Evolutionary conservation across 139 green algal genomes (phyloP).

Genomic region (Chlamydomonas eustigma): DNA sequence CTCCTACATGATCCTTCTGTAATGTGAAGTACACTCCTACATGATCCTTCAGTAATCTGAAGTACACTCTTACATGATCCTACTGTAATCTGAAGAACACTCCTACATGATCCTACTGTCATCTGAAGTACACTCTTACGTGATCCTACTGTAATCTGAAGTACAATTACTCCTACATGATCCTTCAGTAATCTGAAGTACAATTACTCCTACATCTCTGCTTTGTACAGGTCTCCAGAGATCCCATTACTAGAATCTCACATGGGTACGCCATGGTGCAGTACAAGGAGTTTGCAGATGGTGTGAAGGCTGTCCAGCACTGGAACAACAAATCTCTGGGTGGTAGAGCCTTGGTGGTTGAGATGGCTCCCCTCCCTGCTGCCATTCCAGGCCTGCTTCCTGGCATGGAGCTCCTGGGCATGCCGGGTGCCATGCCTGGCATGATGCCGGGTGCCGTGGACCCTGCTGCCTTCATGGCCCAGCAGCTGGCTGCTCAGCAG

Average conservation of each 20-base stretch:
- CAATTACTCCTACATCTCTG: too few species aligned
- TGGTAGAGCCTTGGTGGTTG: background rate
- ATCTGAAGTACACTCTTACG: too few species aligned
- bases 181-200: too few species aligned
- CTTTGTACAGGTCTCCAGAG: slow-evolving; percentile 13
- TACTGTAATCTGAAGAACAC: too few species aligned
- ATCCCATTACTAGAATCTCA: slow-evolving; percentile 9
- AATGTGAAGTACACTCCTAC: too few species aligned
- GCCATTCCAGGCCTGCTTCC: background rate
- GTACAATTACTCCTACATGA: too few species aligned
- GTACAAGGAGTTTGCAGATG: slow-evolving; percentile 15
- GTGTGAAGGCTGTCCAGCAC: slow-evolving; percentile 20
- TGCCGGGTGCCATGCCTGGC: background rate
- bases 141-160: too few species aligned
- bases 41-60: too few species aligned
- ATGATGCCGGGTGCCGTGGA: background rate
- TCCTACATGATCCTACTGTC: too few species aligned
- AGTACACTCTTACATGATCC: too few species aligned
- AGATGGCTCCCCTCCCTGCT: background rate
- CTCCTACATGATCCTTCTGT: too few species aligned
- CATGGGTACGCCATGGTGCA: slow-evolving; percentile 28
- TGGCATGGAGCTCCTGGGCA: background rate
- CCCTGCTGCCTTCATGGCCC: background rate
- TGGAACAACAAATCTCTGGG: slow-evolving; percentile 8
- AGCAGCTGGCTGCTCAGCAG: background rate